These are phyloP conservation scores for Beauveria rudraprayagi DNA, from an alignment of 2,329 filamentous ascomycete genomes.

Conservation along the genomic window DNA sequence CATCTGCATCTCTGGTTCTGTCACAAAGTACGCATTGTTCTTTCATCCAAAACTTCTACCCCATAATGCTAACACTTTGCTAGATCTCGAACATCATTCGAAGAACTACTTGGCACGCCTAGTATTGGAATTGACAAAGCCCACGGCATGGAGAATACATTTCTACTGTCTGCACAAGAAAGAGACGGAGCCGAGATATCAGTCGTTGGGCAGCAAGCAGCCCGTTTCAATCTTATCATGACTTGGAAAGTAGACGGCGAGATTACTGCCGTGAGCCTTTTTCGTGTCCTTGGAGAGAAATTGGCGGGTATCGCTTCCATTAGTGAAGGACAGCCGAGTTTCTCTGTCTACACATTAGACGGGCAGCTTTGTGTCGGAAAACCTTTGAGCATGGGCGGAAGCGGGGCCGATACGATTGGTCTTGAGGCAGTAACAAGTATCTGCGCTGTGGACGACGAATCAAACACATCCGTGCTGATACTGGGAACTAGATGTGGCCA, in stretches of 20 bases:
- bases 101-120: slow-evolving; percentile 23
- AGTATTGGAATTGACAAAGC: slow-evolving; percentile 33
- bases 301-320: background rate
- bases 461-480: slow-evolving; percentile 26
- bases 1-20: background rate
- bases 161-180: slow-evolving; percentile 36
- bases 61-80: background rate
- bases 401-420: background rate
- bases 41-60: background rate
- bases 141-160: slow-evolving; percentile 26
- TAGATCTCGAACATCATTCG: slow-evolving; percentile 24
- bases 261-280: slow-evolving; percentile 1
- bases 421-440: slow-evolving; percentile 41
- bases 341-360: slow-evolving; percentile 6
- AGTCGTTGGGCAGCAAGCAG: background rate
- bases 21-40: background rate
- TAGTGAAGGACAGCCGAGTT: background rate
- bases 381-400: background rate
- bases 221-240: background rate
- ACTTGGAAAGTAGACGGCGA: slow-evolving; percentile 4
- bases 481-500: slow-evolving; percentile 46
- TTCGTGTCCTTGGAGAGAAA: background rate
- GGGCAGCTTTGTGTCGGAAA: background rate
- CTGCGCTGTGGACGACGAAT: slow-evolving; percentile 22
- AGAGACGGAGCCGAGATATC: background rate